Conservation (phyloP, 2,329 filamentous ascomycete genomes). For the Alternaria ventricosa region DNA sequence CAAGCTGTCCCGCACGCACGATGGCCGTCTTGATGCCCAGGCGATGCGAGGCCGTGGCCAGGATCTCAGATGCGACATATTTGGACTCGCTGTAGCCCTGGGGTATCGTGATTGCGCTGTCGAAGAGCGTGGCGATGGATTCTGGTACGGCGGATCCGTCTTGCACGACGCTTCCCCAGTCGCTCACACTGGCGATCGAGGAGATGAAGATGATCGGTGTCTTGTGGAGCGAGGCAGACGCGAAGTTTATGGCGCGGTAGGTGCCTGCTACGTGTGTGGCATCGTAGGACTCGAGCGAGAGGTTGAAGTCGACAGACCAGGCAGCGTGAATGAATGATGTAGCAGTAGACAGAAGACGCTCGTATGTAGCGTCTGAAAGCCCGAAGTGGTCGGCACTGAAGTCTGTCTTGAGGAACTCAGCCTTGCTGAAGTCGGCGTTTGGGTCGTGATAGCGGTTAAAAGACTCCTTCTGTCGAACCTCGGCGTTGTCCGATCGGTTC, state of each 20-base stretch:
- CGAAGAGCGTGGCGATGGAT: slow-evolving; percentile 33
- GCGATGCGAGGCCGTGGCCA: slow-evolving; percentile 35
- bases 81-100: slow-evolving; percentile 51
- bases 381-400: slow-evolving; percentile 44
- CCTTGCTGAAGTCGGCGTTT: slow-evolving; percentile 11
- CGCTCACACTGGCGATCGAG: slow-evolving; percentile 44
- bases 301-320: slow-evolving; percentile 63
- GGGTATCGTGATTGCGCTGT: slow-evolving; percentile 34
- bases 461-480: slow-evolving; percentile 11
- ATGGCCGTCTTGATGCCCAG: slow-evolving; percentile 31
- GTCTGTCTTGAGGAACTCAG: not conserved
- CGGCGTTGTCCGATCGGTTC: slow-evolving; percentile 24
- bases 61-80: slow-evolving; percentile 43
- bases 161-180: slow-evolving; percentile 7
- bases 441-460: slow-evolving; percentile 2
- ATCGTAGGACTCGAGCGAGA: slow-evolving; percentile 25
- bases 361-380: slow-evolving; percentile 34
- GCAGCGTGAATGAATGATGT: slow-evolving; percentile 59
- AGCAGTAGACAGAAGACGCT: slow-evolving; percentile 27
- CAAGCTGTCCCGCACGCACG: slow-evolving; percentile 40
- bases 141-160: slow-evolving; percentile 12
- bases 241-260: slow-evolving; percentile 15
- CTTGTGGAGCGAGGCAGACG: slow-evolving; percentile 1
- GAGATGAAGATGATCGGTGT: slow-evolving; percentile 49
- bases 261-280: slow-evolving; percentile 17